Conservation (phyloP, 352 stramenopile species). For the Phytopythium aichiense region DNA sequence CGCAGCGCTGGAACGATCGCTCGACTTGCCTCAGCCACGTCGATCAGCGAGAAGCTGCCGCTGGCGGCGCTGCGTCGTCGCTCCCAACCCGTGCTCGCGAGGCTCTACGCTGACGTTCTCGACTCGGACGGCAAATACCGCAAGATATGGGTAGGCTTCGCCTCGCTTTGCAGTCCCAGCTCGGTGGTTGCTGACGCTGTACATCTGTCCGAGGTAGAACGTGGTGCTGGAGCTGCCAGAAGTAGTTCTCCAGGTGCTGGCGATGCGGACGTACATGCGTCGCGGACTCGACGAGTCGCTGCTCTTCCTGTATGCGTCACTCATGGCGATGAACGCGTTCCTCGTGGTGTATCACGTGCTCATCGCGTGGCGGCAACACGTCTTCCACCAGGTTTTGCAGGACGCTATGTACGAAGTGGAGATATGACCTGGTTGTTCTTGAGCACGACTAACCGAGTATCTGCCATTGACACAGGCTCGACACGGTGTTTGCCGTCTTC, state of each 20-base stretch:
- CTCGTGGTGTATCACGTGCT: conserved; percentile 28
- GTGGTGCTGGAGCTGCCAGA: conserved; percentile 27
- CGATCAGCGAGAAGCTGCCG: not conserved
- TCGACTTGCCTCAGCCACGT: not conserved
- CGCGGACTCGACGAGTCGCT: conserved; percentile 19
- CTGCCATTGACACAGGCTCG: conserved; percentile 13
- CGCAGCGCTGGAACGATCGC: not conserved
- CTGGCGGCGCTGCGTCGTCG: not conserved
- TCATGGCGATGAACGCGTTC: conserved; percentile 38
- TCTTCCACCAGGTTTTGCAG: conserved; percentile 26
- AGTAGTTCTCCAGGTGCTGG: conserved; percentile 22
- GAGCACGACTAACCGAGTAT: not conserved
- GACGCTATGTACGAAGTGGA: conserved; percentile 30
- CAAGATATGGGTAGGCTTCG: conserved; percentile 19
- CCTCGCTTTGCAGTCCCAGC: not conserved
- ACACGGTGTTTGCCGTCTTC: conserved; percentile 30
- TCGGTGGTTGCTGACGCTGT: not conserved
- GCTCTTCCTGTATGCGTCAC: conserved; percentile 24
- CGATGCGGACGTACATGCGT: conserved; percentile 19
- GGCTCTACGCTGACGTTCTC: conserved; percentile 11
- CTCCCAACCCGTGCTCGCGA: not conserved
- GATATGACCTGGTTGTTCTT: not conserved
- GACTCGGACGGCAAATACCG: conserved; percentile 19
- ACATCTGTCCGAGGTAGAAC: conserved; percentile 12
- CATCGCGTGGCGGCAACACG: conserved; percentile 26